Percentiles rank a stretch among this genome's conserved stretches.
Evolutionary conservation across 768 basidiomycete species (phyloP).

Genomic region (Suillus bovinus): DNA sequence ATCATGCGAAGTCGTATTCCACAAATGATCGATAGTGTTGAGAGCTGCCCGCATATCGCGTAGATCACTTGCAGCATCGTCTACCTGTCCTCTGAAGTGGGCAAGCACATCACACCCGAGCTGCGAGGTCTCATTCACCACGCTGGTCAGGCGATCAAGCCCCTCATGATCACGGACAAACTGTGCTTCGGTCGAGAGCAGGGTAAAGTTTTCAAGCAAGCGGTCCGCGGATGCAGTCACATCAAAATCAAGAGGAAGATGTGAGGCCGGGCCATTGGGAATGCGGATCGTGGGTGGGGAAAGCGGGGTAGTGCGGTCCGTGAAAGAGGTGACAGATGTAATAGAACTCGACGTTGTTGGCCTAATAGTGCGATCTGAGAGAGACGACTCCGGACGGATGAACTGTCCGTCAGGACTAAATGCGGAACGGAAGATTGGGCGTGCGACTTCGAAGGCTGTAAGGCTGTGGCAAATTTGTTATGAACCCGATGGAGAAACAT

Average conservation of each 20-base stretch:
- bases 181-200: constrained; percentile 43
- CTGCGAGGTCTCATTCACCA: constrained; percentile 49
- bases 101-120: constrained; percentile 47
- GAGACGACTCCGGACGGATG: constrained; percentile 50
- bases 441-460: constrained; percentile 67
- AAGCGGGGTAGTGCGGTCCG: constrained; percentile 30
- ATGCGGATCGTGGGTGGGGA: constrained; percentile 17
- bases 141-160: constrained; percentile 43
- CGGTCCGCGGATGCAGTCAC: constrained; percentile 44
- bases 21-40: constrained; percentile 43
- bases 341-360: constrained; percentile 42
- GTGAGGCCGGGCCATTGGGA: constrained; percentile 34
- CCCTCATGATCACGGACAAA: constrained; percentile 40
- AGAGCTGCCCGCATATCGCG: constrained; percentile 46
- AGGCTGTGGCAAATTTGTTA: constrained; percentile 39
- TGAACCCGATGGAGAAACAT: constrained; percentile 3
- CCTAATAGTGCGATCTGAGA: constrained; percentile 57
- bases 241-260: constrained; percentile 46
- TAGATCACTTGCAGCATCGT: constrained; percentile 52
- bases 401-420: constrained; percentile 55
- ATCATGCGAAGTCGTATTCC: constrained; percentile 44
- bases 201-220: constrained; percentile 55
- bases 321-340: constrained; percentile 50
- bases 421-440: constrained; percentile 62
- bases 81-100: constrained; percentile 53